phyloP scores from a whole-genome alignment of 345 rosid genomes.

The Lumnitzera racemosa region DNA sequence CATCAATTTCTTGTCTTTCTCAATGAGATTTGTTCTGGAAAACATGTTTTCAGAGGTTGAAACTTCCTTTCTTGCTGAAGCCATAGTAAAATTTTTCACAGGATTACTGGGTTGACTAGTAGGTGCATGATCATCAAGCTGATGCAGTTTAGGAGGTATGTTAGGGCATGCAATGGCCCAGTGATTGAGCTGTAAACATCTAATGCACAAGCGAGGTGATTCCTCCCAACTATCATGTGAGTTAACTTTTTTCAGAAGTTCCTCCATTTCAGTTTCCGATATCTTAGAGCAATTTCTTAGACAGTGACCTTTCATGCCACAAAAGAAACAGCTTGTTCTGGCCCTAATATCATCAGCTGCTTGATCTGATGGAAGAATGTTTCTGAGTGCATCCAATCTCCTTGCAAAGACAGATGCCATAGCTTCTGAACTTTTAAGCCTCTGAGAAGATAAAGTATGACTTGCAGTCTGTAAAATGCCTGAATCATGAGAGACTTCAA shows the following conservation, averaged over 20 bases:
- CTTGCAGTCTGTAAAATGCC: conserved; percentile 16
- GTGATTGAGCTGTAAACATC: conserved; percentile 63
- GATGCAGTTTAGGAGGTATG: conserved; percentile 13
- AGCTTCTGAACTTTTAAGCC: conserved; percentile 45
- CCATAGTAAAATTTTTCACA: conserved; percentile 9
- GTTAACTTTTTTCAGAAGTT: conserved; percentile 34
- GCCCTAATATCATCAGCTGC: conserved; percentile 24
- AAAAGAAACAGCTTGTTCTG: conserved; percentile 50
- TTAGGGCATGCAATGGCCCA: conserved; percentile 75
- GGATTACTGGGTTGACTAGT: conserved; percentile 11
- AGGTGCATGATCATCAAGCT: conserved; percentile 12
- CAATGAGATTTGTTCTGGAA: conserved; percentile 3
- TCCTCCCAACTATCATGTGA: conserved; percentile 29
- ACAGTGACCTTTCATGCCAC: conserved; percentile 61
- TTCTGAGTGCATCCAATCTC: conserved; percentile 69
- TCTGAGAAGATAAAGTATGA: conserved; percentile 24
- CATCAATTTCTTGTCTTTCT: conserved; percentile 29
- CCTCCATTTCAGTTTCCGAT: conserved; percentile 53
- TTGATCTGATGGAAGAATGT: conserved; percentile 28
- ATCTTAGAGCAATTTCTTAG: conserved; percentile 55
- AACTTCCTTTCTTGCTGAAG: conserved; percentile 14
- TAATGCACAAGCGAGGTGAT: conserved; percentile 42
- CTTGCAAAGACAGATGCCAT: conserved; percentile 60
- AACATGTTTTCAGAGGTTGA: conserved; percentile 10
- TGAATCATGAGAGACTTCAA: conserved; percentile 22